These are phyloP conservation scores for Umbelopsis ramanniana DNA, from an alignment of 192 early-diverging fungal genomes.

Conservation along the genomic window DNA sequence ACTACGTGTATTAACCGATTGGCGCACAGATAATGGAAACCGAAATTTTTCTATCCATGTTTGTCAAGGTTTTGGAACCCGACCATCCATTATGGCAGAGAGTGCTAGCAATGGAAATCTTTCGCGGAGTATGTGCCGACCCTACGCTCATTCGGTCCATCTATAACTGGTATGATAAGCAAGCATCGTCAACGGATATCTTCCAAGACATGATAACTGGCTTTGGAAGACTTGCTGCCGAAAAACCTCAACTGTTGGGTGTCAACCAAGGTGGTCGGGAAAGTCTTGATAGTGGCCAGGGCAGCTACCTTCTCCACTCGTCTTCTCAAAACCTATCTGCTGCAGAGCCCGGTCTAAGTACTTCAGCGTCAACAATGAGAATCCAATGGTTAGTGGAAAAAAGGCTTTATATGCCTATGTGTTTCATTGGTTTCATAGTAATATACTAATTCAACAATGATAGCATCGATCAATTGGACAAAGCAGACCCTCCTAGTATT, in stretches of 20 bases:
- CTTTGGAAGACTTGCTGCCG: slow-evolving; percentile 74
- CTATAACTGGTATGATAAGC: slow-evolving; percentile 78
- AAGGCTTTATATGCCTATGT: no score
- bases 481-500: slow-evolving; percentile 83
- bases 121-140: slow-evolving; percentile 69
- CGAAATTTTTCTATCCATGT: slow-evolving; percentile 93
- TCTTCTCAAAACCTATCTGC: slow-evolving; percentile 17
- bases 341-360: slow-evolving; percentile 48
- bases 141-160: slow-evolving; percentile 65
- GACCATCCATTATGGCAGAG: slow-evolving; percentile 81
- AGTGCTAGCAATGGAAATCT: slow-evolving; percentile 81
- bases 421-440: background rate
- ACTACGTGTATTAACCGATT: slow-evolving; percentile 33
- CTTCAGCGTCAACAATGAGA: slow-evolving; percentile 61
- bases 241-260: slow-evolving; percentile 65
- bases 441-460: background rate
- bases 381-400: slow-evolving; percentile 71
- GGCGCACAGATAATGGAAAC: slow-evolving; percentile 76
- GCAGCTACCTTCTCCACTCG: slow-evolving; percentile 10
- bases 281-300: slow-evolving; percentile 36
- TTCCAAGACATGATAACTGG: slow-evolving; percentile 82
- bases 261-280: slow-evolving; percentile 45
- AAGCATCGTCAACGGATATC: slow-evolving; percentile 73
- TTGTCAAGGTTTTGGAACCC: slow-evolving; percentile 80
- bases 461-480: slow-evolving; percentile 92